Base-by-base conservation (phyloP, 345 rosid genomes). In the Brassica nigra region DNA sequence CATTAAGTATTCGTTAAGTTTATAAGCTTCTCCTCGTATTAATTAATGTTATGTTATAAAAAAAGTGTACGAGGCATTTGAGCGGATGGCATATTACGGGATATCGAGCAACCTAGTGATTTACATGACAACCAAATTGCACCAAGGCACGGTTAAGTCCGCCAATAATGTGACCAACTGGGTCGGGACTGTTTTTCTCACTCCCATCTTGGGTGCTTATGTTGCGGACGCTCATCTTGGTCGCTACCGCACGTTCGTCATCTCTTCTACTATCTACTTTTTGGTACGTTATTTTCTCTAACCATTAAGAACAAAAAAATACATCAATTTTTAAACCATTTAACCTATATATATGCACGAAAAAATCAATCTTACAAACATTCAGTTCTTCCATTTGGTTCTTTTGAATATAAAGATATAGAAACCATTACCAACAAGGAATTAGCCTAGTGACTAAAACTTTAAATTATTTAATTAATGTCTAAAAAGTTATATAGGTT, bases 91-190 rank as follows among this genome's bases (percentile, higher is more conserved):
- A 2, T 95, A 88, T 36, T 88, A 89, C 27, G 98, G 97, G 2
- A 90, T 93, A 85, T 89, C 97, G 7, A 85, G 90, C 59, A 95
- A 93, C 67, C 68, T 95, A n/a, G 90, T 95, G 7, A 52, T 91
- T 0, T 95, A 91, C 67, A 67, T 95, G 89, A 89, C 99, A 0
- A 88, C 76, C 47, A 90, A 83, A 85, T 89, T 95, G 66, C 95
- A 87, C 31, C 88, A 95, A 75, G 97, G 97, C 9, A 93, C 97
- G 0, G 99, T 95, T 42, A 78, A 76, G 77, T 95, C 99, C 1
- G 74, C 97, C 44, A 93, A 95, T 34, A 93, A 93, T 54, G 99
- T 95, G 30, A 95, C 99, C 78, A 91, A 93, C 71, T 95, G 97
- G 97, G 97, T 87, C 0, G 99, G 99, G 55, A 89, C 97, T 37